Evolutionary conservation across 1,139 yeast genomes (phyloP).

Genomic region (Meyerozyma carpophila): DNA sequence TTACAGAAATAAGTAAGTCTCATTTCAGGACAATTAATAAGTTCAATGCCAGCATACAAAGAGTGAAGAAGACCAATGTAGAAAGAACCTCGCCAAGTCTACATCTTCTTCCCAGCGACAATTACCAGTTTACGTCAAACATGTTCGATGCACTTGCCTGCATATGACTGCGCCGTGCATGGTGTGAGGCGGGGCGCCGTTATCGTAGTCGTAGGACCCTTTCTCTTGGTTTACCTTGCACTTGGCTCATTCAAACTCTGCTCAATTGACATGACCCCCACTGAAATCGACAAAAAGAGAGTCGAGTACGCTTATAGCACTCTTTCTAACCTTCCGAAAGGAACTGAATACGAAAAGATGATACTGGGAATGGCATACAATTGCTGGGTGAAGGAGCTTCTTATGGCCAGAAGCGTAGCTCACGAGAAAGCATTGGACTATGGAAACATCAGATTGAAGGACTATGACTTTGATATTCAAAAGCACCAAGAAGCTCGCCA

Average conservation of each 20-base stretch:
- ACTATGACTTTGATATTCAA: conserved; percentile 19
- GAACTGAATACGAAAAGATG: conserved; percentile 24
- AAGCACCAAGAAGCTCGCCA: conserved; percentile 27
- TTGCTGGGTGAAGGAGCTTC: conserved; percentile 15
- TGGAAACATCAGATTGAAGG: conserved; percentile 31
- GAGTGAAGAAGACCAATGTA: too few relatives aligned
- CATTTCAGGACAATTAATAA: not conserved
- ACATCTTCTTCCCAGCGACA: not conserved
- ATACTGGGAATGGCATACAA: conserved; percentile 21
- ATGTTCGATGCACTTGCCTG: too few relatives aligned
- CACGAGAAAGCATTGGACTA: conserved; percentile 33
- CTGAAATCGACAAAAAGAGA: conserved; percentile 27
- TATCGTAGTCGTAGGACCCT: too few relatives aligned
- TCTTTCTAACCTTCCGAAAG: conserved; percentile 37
- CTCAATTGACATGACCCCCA: not conserved
- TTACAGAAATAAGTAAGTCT: not conserved
- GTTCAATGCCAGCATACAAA: too few relatives aligned
- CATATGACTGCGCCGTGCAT: too few relatives aligned
- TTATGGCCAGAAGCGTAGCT: conserved; percentile 15
- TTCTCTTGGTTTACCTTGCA: too few relatives aligned
- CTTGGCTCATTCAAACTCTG: not conserved
- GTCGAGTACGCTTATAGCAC: conserved; percentile 37
- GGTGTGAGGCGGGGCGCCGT: too few relatives aligned
- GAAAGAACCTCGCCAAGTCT: not conserved
- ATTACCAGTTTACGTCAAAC: not conserved